Base-by-base conservation (phyloP, 2,329 filamentous ascomycete species). In the Ampelomyces quisqualis region DNA sequence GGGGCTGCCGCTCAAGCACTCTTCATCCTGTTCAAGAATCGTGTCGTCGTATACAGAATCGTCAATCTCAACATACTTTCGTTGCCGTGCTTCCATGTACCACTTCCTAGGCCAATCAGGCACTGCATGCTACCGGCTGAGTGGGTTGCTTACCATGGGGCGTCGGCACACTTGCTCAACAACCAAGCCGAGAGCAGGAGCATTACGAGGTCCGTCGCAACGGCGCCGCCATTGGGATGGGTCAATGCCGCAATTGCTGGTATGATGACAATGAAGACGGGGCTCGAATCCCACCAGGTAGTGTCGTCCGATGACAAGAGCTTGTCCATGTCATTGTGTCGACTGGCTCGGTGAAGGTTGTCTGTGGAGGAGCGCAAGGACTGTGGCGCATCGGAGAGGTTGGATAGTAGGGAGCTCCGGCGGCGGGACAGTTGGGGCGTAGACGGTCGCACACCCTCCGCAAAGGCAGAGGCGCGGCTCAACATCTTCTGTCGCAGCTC, bases 101-200 rank as follows among this genome's bases (percentile, higher is more conserved):
- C 76, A 79, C 39, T 77, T 72, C 72, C 72, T 75, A 31, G 2
- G 11, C 14, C 10, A 13, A 30, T 53, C 20, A 58, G 47, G 38
- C 28, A 35, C 9, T 11, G 6, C 4, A 9, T 13, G 15, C 8
- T 8, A 18, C 14, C 6, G 4, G 5, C 19, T 15, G n/a, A 8
- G 3, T 7, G 3, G n/a, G 10, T 26, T 38, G 40, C 56, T 64
- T 73, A 90, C 90, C 91, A 97, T 55, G 91, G 91, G 53, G 93
- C 76, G 40, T 88, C 85, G 29, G 96, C 85, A 34, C 88, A 90
- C 88, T 90, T 96, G 64, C 95, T 90, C 47, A 97, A 74, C 59
- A 96, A 94, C 30, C 96, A 78, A 4, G 85, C 88, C 2, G 88
- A 87, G 47, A 97, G 69, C 2, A 79, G 82, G 21, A 97, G 71